Base-by-base conservation (phyloP, 352 stramenopile species). In the Pythium angustatum region DNA sequence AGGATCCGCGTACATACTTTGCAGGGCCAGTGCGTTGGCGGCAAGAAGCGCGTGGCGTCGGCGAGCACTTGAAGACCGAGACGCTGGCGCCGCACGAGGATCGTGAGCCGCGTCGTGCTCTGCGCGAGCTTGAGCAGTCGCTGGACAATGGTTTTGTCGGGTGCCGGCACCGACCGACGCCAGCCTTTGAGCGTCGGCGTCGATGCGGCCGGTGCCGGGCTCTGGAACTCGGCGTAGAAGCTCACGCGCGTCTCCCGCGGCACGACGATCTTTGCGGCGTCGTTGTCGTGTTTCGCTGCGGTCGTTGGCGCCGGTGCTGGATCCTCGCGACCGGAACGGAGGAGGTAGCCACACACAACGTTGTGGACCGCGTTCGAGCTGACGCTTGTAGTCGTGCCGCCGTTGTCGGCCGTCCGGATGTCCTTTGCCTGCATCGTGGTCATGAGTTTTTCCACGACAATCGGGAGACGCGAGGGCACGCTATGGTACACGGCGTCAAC, bases 11-110 rank as follows among this genome's bases (percentile, higher is more conserved):
- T 41, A 54, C 82, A 91, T 27, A 65, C 70, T 6, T 63, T 61
- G 59, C 83, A 90, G 3, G 45, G 45, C 19, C 61, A 72, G 7
- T 71, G 53, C 12, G 75, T 66, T 51, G 87, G 81, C 11, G 48
- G 22, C 58, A 52, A 27, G 1, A 58, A 22, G 9, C 43, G 41
- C 24, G 44, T 47, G 1, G n/a, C 28, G 7, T 75, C 63, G 9
- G 81, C 58, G 5, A 89, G 75, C 22, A 70, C 68, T 64, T 91
- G 83, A 4, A 71, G 68, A 8, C 80, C 80, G 28, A 91, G 78
- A 4, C 83, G 80, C 0, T 77, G 80, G n/a, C 83, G 73, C 2
- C 78, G 77, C 22, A 90, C 73, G 11, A 90, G 58, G 11, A 74
- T 66, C 2, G 71, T 70, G 10, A 90, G 53, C 1, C 70, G 68